phyloP scores from a whole-genome alignment of 441 rosid genomes.

The Raphanus hybrid region DNA sequence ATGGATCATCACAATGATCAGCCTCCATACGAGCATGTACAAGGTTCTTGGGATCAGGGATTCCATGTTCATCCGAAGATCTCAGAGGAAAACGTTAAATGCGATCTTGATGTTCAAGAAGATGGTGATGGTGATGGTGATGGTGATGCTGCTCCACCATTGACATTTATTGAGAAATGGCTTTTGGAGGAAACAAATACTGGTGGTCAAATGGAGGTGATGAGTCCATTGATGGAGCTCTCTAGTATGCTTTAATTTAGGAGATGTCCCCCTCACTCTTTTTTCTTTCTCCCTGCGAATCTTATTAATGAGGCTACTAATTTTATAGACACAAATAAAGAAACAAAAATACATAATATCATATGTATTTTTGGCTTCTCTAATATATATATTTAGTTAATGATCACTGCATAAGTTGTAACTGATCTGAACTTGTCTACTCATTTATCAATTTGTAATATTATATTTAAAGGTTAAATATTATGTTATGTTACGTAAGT shows the following conservation, averaged over 20 bases:
- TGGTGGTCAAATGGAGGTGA: conserved; percentile 67
- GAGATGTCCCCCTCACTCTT: conserved; percentile 13
- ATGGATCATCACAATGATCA: conserved; percentile 16
- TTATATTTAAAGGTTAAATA: background rate
- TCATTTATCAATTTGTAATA: conserved; percentile 13
- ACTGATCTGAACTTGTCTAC: conserved; percentile 33
- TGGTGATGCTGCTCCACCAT: conserved; percentile 55
- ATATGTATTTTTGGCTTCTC: conserved; percentile 21
- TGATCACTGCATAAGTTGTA: conserved; percentile 37
- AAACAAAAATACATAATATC: conserved; percentile 27
- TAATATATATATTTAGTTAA: conserved; percentile 31
- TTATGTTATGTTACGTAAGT: background rate
- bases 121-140: conserved; percentile 39
- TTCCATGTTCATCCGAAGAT: conserved; percentile 21
- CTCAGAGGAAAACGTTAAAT: conserved; percentile 26
- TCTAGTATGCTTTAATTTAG: conserved; percentile 43
- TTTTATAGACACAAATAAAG: conserved; percentile 39
- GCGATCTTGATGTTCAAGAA: conserved; percentile 42
- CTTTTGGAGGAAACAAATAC: conserved; percentile 75
- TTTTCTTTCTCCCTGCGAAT: conserved; percentile 35
- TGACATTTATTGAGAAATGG: conserved; percentile 95
- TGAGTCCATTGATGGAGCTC: conserved; percentile 60
- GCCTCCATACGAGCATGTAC: conserved; percentile 31
- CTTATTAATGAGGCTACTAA: conserved; percentile 35
- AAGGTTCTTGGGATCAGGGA: conserved; percentile 38